Evolutionary conservation across 2,329 filamentous ascomycete species (phyloP).

Genomic region (Trichoderma cornu-damae): DNA sequence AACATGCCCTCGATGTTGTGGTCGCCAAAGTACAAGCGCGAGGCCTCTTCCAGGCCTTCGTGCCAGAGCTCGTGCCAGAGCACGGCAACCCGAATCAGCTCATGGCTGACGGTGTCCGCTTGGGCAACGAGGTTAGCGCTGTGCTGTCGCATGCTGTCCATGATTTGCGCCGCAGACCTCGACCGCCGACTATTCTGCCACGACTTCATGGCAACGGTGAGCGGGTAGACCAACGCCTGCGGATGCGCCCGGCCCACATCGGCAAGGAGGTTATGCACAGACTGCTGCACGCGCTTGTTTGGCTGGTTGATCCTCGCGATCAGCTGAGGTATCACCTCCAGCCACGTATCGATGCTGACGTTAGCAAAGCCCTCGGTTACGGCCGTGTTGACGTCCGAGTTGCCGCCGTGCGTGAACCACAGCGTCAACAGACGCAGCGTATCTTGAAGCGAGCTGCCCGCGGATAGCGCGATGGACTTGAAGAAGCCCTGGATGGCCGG

Average conservation of each 20-base stretch:
- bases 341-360: slow-evolving; percentile 96
- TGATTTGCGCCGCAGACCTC: slow-evolving; percentile 83
- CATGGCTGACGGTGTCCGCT: slow-evolving; percentile 89
- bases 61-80: slow-evolving; percentile 99
- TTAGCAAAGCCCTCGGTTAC: slow-evolving; percentile 87
- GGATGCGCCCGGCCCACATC: slow-evolving; percentile 93
- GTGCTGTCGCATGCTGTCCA: slow-evolving; percentile 97
- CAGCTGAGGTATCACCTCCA: slow-evolving; percentile 95
- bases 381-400: slow-evolving; percentile 78
- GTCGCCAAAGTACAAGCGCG: slow-evolving; percentile 92
- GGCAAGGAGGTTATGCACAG: slow-evolving; percentile 85
- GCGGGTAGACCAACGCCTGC: slow-evolving; percentile 91
- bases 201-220: slow-evolving; percentile 98
- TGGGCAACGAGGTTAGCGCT: slow-evolving; percentile 90
- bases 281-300: slow-evolving; percentile 78
- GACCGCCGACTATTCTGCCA: slow-evolving; percentile 74
- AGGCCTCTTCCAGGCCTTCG: slow-evolving; percentile 94
- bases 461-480: slow-evolving; percentile 88
- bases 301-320: slow-evolving; percentile 97
- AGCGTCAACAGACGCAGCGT: slow-evolving; percentile 86
- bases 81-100: slow-evolving; percentile 93
- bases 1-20: slow-evolving; percentile 99
- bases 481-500: slow-evolving; percentile 96
- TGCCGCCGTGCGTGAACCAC: slow-evolving; percentile 92
- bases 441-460: slow-evolving; percentile 90